Conservation (phyloP, 495 filamentous ascomycete species). For the Tuber aestivum region DNA sequence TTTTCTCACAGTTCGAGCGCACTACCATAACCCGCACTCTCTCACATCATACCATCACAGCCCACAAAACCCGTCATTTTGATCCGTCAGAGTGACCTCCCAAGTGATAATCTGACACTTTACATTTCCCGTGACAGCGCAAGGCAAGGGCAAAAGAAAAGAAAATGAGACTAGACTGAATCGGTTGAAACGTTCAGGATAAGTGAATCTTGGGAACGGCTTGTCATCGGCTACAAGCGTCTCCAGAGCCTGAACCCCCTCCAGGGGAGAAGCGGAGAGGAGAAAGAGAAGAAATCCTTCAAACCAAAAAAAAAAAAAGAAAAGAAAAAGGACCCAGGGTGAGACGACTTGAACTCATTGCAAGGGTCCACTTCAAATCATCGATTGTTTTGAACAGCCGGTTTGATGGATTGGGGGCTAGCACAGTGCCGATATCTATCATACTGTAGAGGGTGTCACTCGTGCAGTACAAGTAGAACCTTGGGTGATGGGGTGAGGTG, state of each 20-base stretch:
- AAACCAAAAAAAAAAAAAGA: neutral
- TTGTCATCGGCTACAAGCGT: neutral
- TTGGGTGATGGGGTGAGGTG: neutral
- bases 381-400: neutral
- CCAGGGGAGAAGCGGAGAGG: neutral
- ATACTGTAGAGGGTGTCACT: no score
- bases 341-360: neutral
- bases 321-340: neutral
- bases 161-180: neutral
- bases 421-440: no score
- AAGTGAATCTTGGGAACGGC: slow-evolving; percentile 1
- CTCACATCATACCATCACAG: neutral
- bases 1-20: no score
- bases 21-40: neutral
- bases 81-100: neutral
- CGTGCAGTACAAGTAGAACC: no score
- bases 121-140: neutral
- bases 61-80: neutral
- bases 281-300: neutral
- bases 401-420: neutral
- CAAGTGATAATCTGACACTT: neutral
- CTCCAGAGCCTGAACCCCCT: neutral
- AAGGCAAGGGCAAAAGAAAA: neutral
- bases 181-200: slow-evolving; percentile 4
- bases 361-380: neutral